Conservation (phyloP, 129 eudicot genomes). For the Flaveria brownii region DNA sequence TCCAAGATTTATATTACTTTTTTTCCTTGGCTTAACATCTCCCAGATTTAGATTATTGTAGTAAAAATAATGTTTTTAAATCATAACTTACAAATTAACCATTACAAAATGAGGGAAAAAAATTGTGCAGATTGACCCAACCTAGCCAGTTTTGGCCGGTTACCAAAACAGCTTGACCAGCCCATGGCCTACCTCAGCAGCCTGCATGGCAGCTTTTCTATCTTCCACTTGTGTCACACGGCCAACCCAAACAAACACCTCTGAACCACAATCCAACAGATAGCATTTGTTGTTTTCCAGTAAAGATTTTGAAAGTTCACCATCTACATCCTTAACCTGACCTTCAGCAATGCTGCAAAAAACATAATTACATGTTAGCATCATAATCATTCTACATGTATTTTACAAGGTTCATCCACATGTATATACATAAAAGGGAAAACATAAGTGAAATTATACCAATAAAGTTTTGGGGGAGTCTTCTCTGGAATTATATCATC, state of each 20-base stretch:
- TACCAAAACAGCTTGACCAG: neutral
- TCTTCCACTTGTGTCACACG: constrained; percentile 96
- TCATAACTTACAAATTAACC: neutral
- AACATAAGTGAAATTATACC: constrained; percentile 41
- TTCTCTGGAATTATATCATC: constrained; percentile 83
- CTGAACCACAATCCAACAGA: constrained; percentile 91
- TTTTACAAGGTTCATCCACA: neutral
- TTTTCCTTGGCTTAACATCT: neutral
- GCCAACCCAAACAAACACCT: constrained; percentile 95
- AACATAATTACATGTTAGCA: constrained; percentile 15
- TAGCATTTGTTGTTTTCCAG: constrained; percentile 89
- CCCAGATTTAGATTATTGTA: neutral
- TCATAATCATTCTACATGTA: neutral
- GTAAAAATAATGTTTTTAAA: neutral
- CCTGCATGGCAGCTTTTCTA: constrained; percentile 82
- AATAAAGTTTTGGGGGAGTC: constrained; percentile 70
- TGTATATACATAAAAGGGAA: constrained; percentile 7
- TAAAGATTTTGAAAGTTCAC: constrained; percentile 82
- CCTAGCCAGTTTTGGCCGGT: neutral
- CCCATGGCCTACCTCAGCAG: constrained; percentile 70
- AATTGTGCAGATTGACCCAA: neutral
- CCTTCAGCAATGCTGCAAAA: constrained; percentile 75
- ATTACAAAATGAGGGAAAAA: neutral
- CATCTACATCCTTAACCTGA: constrained; percentile 63
- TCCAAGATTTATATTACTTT: neutral